A percentile compares a stretch with the other conserved stretches of the same genome.
Conservation (phyloP, 306 rosid species). For the Senna siamea region DNA sequence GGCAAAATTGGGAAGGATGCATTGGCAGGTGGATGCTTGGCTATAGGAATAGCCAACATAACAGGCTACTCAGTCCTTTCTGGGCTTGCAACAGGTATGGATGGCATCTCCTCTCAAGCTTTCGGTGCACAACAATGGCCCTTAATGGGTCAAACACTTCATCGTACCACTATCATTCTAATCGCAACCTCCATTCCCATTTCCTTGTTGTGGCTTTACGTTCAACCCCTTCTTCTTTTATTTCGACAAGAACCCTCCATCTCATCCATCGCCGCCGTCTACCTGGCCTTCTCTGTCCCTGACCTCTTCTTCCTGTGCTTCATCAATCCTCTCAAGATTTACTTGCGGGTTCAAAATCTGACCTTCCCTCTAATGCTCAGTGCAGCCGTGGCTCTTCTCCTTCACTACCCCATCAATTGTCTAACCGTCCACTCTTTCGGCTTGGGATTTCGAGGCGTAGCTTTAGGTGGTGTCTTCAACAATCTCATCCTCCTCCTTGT, state of each 20-base stretch:
- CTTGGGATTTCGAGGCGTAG: conserved; percentile 43
- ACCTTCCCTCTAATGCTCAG: conserved; percentile 48
- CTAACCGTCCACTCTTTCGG: background rate
- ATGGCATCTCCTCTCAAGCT: conserved; percentile 63
- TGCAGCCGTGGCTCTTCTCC: conserved; percentile 18
- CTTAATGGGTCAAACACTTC: conserved; percentile 48
- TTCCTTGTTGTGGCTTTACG: conserved; percentile 43
- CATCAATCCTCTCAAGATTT: conserved; percentile 47
- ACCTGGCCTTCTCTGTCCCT: conserved; percentile 46
- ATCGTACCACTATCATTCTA: conserved; percentile 41
- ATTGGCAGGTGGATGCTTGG: conserved; percentile 52
- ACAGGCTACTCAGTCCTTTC: conserved; percentile 51
- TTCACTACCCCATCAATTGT: conserved; percentile 36
- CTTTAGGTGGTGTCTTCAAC: conserved; percentile 38
- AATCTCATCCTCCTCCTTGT: conserved; percentile 36
- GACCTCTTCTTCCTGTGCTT: conserved; percentile 46
- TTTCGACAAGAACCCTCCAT: conserved; percentile 42
- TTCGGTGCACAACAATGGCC: conserved; percentile 48
- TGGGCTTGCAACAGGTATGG: conserved; percentile 55
- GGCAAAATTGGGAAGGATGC: conserved; percentile 45
- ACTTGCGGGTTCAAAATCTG: conserved; percentile 42
- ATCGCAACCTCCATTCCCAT: conserved; percentile 41
- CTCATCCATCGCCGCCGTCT: conserved; percentile 45
- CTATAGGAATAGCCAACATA: conserved; percentile 54
- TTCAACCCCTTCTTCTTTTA: conserved; percentile 21